Percentiles rank a stretch among this genome's conserved stretches.
Evolutionary conservation across 352 stramenopile genomes (phyloP).

Genomic region (Pythium guiyangense): DNA sequence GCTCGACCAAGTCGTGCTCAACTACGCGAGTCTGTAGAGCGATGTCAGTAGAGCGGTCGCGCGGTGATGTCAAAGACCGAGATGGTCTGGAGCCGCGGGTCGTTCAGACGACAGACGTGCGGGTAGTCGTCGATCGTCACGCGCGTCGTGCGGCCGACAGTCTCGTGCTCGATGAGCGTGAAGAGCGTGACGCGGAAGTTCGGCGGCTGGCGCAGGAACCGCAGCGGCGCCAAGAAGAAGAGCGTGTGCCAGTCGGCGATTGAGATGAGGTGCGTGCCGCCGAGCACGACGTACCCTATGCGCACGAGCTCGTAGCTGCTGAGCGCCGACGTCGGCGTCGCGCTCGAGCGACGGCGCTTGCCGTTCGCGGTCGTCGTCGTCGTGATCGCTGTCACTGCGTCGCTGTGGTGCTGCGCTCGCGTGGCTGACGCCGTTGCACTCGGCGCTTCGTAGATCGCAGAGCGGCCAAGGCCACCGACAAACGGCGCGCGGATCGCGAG

Average conservation of each 20-base stretch:
- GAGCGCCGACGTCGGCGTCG: background rate
- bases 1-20: slow-evolving; percentile 70
- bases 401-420: background rate
- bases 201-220: slow-evolving; percentile 14
- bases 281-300: slow-evolving; percentile 14
- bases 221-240: slow-evolving; percentile 16
- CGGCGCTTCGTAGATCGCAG: slow-evolving; percentile 1
- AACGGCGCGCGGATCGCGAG: slow-evolving; percentile 10
- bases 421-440: too few species aligned
- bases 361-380: background rate
- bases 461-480: slow-evolving; percentile 9
- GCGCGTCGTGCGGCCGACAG: background rate
- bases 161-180: slow-evolving; percentile 9
- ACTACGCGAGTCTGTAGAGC: slow-evolving; percentile 35
- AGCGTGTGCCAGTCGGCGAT: slow-evolving; percentile 20
- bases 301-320: slow-evolving; percentile 16
- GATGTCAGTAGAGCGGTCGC: slow-evolving; percentile 9
- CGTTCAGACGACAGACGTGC: slow-evolving; percentile 24
- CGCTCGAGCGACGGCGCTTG: background rate
- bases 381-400: too few species aligned
- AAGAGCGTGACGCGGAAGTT: slow-evolving; percentile 28
- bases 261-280: slow-evolving; percentile 10
- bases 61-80: slow-evolving; percentile 18
- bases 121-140: slow-evolving; percentile 15
- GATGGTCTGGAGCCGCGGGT: slow-evolving; percentile 17